These are phyloP conservation scores for Carex pumila DNA, from an alignment of 176 grass and related monocot genomes.

Conservation along the genomic window DNA sequence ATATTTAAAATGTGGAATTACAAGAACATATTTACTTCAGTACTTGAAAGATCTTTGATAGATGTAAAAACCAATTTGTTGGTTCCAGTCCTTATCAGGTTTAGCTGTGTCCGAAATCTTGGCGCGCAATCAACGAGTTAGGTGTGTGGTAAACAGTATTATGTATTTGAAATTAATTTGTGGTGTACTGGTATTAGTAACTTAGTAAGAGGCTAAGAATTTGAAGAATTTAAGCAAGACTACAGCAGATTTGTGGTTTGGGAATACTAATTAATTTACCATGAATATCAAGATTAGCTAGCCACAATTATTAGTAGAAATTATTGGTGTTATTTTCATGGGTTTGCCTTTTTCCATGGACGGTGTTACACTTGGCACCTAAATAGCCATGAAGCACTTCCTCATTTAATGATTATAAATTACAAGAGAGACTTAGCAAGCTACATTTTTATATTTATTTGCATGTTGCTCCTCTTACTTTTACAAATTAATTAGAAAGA, in stretches of 20 bases:
- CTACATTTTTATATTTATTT: background rate
- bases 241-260: background rate
- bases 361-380: background rate
- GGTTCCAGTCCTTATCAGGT: background rate
- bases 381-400: background rate
- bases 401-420: background rate
- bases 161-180: background rate
- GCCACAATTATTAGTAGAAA: background rate
- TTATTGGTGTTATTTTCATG: conserved; percentile 1
- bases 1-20: too few relatives aligned
- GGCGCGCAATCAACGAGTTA: background rate
- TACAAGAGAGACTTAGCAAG: background rate
- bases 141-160: background rate
- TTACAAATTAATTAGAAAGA: background rate
- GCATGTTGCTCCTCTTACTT: background rate
- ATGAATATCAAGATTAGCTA: background rate
- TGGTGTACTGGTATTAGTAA: background rate
- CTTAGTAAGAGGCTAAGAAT: background rate
- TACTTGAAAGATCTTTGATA: too few relatives aligned
- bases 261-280: too few relatives aligned
- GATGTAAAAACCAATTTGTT: too few relatives aligned
- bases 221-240: background rate
- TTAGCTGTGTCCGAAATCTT: background rate
- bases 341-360: background rate
- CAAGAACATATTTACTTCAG: too few relatives aligned